Percentiles rank a stretch among this genome's conserved stretches.
Conservation (phyloP, 345 rosid species). For the Linum tenue region DNA sequence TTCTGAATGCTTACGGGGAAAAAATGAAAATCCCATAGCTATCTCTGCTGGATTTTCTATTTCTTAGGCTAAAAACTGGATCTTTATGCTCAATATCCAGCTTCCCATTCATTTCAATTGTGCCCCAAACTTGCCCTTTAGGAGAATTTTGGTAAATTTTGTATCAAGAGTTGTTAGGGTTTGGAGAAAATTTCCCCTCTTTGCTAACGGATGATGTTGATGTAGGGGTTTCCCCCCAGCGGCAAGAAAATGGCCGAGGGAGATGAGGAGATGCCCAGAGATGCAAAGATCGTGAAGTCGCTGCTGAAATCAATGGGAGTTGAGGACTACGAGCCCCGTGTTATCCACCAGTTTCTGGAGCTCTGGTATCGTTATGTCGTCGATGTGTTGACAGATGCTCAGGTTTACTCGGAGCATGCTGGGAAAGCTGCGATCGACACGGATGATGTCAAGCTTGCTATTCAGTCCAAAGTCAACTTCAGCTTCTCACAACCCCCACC, state of each 20-base stretch:
- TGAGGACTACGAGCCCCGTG: slow-evolving; percentile 84
- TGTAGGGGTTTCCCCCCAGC: too few species aligned
- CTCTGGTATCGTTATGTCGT: slow-evolving; percentile 86
- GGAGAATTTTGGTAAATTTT: too few species aligned
- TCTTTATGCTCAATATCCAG: too few species aligned
- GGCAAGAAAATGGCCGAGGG: background rate
- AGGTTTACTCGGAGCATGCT: slow-evolving; percentile 88
- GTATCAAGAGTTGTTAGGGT: too few species aligned
- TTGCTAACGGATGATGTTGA: too few species aligned
- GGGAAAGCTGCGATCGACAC: slow-evolving; percentile 62
- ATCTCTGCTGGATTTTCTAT: too few species aligned
- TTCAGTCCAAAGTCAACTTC: slow-evolving; percentile 79
- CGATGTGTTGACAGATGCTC: slow-evolving; percentile 74
- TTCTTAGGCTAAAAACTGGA: too few species aligned
- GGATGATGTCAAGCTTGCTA: slow-evolving; percentile 86
- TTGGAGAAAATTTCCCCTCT: too few species aligned
- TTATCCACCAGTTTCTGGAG: slow-evolving; percentile 78
- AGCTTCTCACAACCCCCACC: slow-evolving; percentile 96
- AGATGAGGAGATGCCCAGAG: slow-evolving; percentile 55
- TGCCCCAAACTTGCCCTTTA: too few species aligned
- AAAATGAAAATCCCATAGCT: too few species aligned
- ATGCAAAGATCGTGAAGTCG: slow-evolving; percentile 72
- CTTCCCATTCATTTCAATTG: too few species aligned
- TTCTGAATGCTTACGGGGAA: too few species aligned
- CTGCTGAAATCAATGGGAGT: slow-evolving; percentile 88